Evolutionary conservation across 192 early-diverging fungal genomes (phyloP).

Genomic region (Kappamyces sp.): DNA sequence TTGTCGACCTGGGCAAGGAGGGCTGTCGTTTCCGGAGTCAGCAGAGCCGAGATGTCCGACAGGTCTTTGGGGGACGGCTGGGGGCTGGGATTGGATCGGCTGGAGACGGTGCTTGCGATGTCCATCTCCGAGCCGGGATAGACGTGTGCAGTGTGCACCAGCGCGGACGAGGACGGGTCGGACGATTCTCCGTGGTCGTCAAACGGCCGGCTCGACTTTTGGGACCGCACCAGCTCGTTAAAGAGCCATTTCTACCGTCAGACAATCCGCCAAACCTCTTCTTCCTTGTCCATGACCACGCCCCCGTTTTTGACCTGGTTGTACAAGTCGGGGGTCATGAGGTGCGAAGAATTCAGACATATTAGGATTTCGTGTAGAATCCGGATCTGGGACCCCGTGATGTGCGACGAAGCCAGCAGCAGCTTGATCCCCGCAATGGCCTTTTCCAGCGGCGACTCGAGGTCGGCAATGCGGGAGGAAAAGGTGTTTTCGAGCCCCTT

Average conservation of each 20-base stretch:
- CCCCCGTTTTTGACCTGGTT: conserved; percentile 43
- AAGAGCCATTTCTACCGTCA: conserved; percentile 45
- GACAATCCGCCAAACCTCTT: conserved; percentile 30
- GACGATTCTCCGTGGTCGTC: conserved; percentile 13
- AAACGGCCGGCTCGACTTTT: conserved; percentile 15
- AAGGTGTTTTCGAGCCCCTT: conserved; percentile 35
- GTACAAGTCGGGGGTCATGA: conserved; percentile 49
- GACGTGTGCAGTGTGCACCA: not conserved
- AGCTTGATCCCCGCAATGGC: conserved; percentile 38
- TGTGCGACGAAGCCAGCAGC: conserved; percentile 32
- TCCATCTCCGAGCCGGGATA: not conserved
- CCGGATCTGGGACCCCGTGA: conserved; percentile 31
- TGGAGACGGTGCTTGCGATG: conserved; percentile 7
- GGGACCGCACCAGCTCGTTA: conserved; percentile 36
- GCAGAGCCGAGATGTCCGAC: conserved; percentile 13
- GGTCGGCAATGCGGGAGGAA: conserved; percentile 38
- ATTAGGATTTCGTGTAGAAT: conserved; percentile 42
- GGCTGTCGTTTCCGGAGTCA: conserved; percentile 11
- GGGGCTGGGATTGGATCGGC: not conserved
- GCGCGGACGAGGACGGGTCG: not conserved
- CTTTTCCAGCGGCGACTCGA: conserved; percentile 52
- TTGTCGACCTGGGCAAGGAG: conserved; percentile 32
- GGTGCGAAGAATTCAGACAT: conserved; percentile 40
- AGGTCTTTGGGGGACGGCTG: too few species aligned
- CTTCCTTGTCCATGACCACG: conserved; percentile 48